Conservation (phyloP, 257 asterid species). For the Solanum ahanhuiri region DNA sequence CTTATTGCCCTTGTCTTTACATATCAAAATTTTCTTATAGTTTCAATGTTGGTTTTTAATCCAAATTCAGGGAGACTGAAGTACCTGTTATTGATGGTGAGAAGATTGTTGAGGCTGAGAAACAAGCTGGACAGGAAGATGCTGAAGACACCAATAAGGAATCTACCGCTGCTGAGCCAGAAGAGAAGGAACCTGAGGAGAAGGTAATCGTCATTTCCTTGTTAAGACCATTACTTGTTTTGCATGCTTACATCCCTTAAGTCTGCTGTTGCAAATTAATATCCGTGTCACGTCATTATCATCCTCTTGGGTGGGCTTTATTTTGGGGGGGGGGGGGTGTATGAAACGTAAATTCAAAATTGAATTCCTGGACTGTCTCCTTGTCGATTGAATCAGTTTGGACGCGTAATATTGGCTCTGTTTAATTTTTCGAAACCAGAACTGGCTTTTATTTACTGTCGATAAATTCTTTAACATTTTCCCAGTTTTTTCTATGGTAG, state of each 20-base stretch:
- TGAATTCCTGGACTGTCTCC: not conserved
- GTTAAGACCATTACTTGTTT: not conserved
- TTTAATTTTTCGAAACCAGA: no score
- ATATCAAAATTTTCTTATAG: not conserved
- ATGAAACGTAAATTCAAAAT: not conserved
- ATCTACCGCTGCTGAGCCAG: conserved; percentile 25
- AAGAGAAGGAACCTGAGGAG: conserved; percentile 52
- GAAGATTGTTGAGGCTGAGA: conserved; percentile 39
- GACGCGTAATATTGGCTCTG: no score
- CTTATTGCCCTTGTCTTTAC: not conserved
- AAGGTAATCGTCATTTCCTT: conserved; percentile 24
- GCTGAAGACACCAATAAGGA: conserved; percentile 37
- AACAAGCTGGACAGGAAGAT: conserved; percentile 35
- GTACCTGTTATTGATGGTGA: conserved; percentile 29
- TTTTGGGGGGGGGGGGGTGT: not conserved
- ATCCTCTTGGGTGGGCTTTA: not conserved
- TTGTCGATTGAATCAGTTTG: no score
- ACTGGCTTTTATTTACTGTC: no score
- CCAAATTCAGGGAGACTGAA: conserved; percentile 30
- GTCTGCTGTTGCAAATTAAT: not conserved
- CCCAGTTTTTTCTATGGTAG: no score
- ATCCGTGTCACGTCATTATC: not conserved
- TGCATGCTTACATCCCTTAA: not conserved
- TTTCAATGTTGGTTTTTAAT: not conserved
- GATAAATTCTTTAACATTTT: no score